Conservation (phyloP, 2,329 filamentous ascomycete genomes). For the Macrophomina pseudophaseolina region DNA sequence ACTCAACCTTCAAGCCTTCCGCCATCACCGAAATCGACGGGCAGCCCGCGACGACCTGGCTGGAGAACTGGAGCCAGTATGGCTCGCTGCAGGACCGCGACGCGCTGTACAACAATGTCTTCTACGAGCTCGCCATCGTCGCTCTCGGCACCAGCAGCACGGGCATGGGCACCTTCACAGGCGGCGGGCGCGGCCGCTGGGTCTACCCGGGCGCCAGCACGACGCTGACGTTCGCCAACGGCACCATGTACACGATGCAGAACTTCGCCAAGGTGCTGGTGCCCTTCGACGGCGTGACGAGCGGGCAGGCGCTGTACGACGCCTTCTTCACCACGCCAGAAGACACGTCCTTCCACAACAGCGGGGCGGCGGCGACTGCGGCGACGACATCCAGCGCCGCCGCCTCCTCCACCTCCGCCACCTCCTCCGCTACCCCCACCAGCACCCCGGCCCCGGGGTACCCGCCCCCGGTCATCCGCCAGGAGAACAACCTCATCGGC, state of each 20-base stretch:
- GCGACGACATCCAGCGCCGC: not conserved
- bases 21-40: slow-evolving; percentile 63
- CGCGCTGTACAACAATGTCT: slow-evolving; percentile 60
- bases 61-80: slow-evolving; percentile 53
- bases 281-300: slow-evolving; percentile 47
- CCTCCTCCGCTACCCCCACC: slow-evolving; percentile 31
- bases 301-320: slow-evolving; percentile 47
- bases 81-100: slow-evolving; percentile 62
- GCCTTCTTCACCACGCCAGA: slow-evolving; percentile 43
- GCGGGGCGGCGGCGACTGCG: not conserved
- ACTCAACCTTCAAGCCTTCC: slow-evolving; percentile 53
- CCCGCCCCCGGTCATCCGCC: slow-evolving; percentile 47
- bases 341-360: slow-evolving; percentile 21
- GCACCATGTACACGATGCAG: slow-evolving; percentile 44
- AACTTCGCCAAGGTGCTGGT: slow-evolving; percentile 50
- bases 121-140: slow-evolving; percentile 53
- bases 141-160: slow-evolving; percentile 47
- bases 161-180: slow-evolving; percentile 50
- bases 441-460: slow-evolving; percentile 48
- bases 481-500: slow-evolving; percentile 48
- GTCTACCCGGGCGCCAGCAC: slow-evolving; percentile 52
- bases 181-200: slow-evolving; percentile 50
- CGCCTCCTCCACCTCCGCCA: slow-evolving; percentile 3
- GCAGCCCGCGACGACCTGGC: slow-evolving; percentile 54
- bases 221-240: slow-evolving; percentile 53